A percentile compares a stretch with the other conserved stretches of the same genome.
phyloP scores from a whole-genome alignment of 176 grass and related monocot species.

The Tillandsia fasciculata region DNA sequence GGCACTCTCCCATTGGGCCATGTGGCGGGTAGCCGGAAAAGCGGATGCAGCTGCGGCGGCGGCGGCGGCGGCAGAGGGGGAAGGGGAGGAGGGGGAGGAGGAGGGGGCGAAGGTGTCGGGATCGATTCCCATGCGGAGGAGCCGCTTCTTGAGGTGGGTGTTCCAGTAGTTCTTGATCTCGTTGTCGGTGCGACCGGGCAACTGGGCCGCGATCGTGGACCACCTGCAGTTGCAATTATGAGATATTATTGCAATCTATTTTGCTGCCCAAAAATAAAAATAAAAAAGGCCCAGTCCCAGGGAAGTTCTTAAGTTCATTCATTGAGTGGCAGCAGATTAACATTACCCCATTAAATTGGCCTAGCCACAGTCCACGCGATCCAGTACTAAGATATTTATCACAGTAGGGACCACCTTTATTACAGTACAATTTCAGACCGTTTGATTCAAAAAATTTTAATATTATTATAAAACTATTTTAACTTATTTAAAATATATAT shows the following conservation, averaged over 20 bases:
- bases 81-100: not conserved
- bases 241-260: slow-evolving; percentile 5
- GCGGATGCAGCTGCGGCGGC: not conserved
- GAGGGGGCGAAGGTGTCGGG: slow-evolving; percentile 2
- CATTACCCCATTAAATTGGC: slow-evolving; percentile 14
- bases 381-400: slow-evolving; percentile 31
- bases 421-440: not conserved
- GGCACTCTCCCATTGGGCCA: slow-evolving; percentile 27
- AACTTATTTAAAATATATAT: not conserved
- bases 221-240: slow-evolving; percentile 7
- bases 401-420: slow-evolving; percentile 3
- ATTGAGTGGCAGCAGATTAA: slow-evolving; percentile 25
- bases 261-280: slow-evolving; percentile 6
- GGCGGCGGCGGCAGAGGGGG: not conserved
- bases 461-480: too few relatives aligned
- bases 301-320: not conserved
- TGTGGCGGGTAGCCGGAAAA: slow-evolving; percentile 11
- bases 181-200: slow-evolving; percentile 21
- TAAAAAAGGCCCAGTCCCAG: not conserved
- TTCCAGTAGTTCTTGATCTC: slow-evolving; percentile 32
- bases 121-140: slow-evolving; percentile 20
- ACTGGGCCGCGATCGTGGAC: slow-evolving; percentile 21
- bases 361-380: slow-evolving; percentile 15
- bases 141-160: slow-evolving; percentile 28
- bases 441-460: not conserved